Conservation (phyloP, 768 basidiomycete species). For the Tulasnella sp. region DNA sequence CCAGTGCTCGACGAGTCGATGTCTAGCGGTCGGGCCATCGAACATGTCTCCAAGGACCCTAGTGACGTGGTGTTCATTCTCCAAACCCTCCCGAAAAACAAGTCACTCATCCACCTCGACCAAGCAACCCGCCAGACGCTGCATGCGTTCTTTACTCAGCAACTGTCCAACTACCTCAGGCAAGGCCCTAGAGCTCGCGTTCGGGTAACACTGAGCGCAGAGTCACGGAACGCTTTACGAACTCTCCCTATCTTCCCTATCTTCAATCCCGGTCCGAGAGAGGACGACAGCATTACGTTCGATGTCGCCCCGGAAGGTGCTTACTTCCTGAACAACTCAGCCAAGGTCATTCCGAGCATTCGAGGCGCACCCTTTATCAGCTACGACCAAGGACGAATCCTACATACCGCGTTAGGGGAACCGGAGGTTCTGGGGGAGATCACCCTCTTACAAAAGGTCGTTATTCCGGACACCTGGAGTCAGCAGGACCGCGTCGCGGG, state of each 20-base stretch:
- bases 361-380: not conserved
- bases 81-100: not conserved
- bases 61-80: not conserved
- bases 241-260: not conserved
- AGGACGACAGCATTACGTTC: not conserved
- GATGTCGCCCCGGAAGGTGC: not conserved
- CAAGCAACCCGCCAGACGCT: not conserved
- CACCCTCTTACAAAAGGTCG: not conserved
- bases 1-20: not conserved
- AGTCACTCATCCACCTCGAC: not conserved
- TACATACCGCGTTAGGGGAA: not conserved
- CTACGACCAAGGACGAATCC: not conserved
- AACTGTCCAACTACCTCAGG: not conserved
- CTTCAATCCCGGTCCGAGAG: not conserved
- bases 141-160: not conserved
- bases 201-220: not conserved
- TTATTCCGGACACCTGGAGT: not conserved
- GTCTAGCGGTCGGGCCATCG: not conserved
- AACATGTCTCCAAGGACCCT: not conserved
- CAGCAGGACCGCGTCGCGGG: not conserved
- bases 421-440: not conserved
- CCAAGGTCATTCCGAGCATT: not conserved
- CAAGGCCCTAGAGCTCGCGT: not conserved
- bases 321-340: constrained; percentile 4
- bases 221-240: not conserved